Evolutionary conservation across 2,329 filamentous ascomycete species (phyloP).

Genomic region (Rhynchosporium agropyri): DNA sequence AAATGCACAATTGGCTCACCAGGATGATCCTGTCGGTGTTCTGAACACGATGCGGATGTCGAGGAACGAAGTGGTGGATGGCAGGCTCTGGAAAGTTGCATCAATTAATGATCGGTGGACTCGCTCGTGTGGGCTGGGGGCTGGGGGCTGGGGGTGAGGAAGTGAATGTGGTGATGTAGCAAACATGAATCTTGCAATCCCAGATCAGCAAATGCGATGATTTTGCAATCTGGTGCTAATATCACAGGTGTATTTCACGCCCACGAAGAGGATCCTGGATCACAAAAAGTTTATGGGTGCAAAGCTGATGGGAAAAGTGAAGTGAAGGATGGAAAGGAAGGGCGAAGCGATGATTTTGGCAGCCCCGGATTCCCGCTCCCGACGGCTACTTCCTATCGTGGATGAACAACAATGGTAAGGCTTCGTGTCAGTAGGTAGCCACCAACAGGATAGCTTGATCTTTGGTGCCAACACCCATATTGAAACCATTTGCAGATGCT

Average conservation of each 20-base stretch:
- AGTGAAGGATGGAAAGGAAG: neutral
- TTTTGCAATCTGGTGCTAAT: no score
- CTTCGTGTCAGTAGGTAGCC: no score
- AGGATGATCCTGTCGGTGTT: neutral
- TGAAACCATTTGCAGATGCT: no score
- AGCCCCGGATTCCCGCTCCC: neutral
- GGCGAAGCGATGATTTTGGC: neutral
- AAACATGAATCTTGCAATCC: neutral
- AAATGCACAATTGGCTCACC: neutral
- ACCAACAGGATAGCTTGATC: no score
- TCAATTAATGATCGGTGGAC: neutral
- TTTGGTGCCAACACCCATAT: no score
- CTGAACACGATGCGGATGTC: conserved; percentile 2
- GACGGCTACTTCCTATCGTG: neutral
- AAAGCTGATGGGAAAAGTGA: neutral
- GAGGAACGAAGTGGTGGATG: neutral
- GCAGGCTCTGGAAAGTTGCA: neutral
- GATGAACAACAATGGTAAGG: no score
- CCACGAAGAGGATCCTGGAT: no score
- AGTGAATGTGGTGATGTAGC: neutral
- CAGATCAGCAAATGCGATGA: neutral
- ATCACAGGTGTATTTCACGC: no score
- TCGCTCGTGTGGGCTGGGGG: neutral
- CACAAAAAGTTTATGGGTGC: no score
- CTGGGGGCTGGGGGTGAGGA: neutral